A percentile compares a stretch with the other conserved stretches of the same genome.
These are phyloP conservation scores for Tuber melanosporum DNA, from an alignment of 495 filamentous ascomycete species.

Conservation along the genomic window DNA sequence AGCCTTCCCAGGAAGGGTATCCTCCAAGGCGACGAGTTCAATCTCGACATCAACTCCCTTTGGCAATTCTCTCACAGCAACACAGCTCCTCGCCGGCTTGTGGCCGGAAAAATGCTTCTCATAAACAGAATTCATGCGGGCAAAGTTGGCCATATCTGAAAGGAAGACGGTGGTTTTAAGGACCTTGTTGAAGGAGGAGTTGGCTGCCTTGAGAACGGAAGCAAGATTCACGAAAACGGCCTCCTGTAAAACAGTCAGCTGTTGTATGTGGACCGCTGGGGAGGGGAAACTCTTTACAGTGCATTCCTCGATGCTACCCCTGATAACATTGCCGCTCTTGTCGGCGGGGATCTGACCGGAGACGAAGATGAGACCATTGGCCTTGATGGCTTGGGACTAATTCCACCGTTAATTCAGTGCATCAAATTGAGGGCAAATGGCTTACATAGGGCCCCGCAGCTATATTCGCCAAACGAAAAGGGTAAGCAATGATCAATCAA, in stretches of 20 bases:
- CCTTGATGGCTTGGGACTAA: conserved; percentile 83
- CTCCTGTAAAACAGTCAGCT: conserved; percentile 19
- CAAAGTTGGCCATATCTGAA: conserved; percentile 62
- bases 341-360: conserved; percentile 89
- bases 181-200: conserved; percentile 57
- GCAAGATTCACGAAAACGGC: conserved; percentile 54
- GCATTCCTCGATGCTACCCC: conserved; percentile 64
- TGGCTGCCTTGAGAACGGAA: conserved; percentile 60
- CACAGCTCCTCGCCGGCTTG: conserved; percentile 87
- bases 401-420: not conserved
- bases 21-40: conserved; percentile 64
- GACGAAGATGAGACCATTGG: conserved; percentile 76
- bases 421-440: not conserved
- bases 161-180: conserved; percentile 67
- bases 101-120: conserved; percentile 65
- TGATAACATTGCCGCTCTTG: conserved; percentile 62
- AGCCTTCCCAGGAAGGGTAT: conserved; percentile 10
- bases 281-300: conserved; percentile 35
- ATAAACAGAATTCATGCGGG: conserved; percentile 78
- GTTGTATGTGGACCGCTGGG: conserved; percentile 25
- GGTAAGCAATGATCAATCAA: conserved; percentile 8
- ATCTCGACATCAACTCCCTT: conserved; percentile 90
- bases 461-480: conserved; percentile 14
- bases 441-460: conserved; percentile 41
- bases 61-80: conserved; percentile 81